Base-by-base conservation (phyloP, 1,284 basidiomycete species). In the Irpex sp. region DNA sequence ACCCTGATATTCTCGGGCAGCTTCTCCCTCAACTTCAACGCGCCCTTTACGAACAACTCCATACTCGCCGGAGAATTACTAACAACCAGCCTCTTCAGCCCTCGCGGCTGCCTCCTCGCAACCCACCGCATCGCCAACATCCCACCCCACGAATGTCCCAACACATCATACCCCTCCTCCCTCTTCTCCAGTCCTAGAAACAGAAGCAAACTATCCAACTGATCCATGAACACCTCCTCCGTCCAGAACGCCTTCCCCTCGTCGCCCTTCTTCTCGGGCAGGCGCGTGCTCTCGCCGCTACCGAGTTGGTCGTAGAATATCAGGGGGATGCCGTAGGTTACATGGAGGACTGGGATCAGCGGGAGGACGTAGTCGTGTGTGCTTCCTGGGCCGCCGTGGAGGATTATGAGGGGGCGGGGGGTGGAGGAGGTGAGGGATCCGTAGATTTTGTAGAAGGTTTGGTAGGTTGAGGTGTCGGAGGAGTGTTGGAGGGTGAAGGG, bases 291-390 rank as follows among this genome's bases (percentile, higher is more conserved):
- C n/a, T 59, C 62, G 9, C 68, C 75, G 58, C 59, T 66, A n/a
- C 75, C 75, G 59, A 77, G 57, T 64, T 77, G 75, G 64, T 77
- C 75, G 69, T 76, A 77, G 62, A 76, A 62, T 42, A 77, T 64
- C 62, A 77, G 68, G 21, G 72, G 69, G 48, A 69, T 67, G 36
- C 53, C 35, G 60, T 35, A 57, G 56, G 8, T 58, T 37, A 9
- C 10, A 16, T 33, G 67, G 48, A 75, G 71, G 45, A 70, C 28
- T 28, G 4, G 66, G 59, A 63, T 60, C 58, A 72, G 59, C 1
- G 71, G 66, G 48, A 67, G 58, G n/a, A 75, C 63, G 66, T 71
- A 72, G 63, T 72, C 62, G 64, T 71, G 69, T 5, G 67, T 53
- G 49, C 73, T 62, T 19, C 74, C 73, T 0, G 71, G 72, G 1